phyloP scores from a whole-genome alignment of 2,329 filamentous ascomycete genomes.

The Fusarium ambrosium region DNA sequence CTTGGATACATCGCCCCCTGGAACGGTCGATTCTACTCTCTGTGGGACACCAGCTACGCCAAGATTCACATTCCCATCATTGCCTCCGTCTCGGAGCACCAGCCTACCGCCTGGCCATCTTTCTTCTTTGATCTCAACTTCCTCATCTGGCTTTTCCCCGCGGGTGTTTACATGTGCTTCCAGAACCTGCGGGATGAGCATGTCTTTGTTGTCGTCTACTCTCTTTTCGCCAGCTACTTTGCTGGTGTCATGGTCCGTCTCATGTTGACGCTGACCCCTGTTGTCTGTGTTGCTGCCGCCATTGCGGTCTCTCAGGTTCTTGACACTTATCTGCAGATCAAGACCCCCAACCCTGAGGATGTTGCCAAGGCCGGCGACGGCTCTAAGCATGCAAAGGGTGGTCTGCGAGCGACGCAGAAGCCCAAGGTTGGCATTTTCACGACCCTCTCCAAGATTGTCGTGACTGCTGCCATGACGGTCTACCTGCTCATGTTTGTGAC shows the following conservation, averaged over 20 bases:
- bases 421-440: slow-evolving; percentile 89
- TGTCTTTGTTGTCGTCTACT: slow-evolving; percentile 97
- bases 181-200: slow-evolving; percentile 94
- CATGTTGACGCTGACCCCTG: slow-evolving; percentile 96
- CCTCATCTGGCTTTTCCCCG: slow-evolving; percentile 99
- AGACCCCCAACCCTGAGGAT: slow-evolving; percentile 69
- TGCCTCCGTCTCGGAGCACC: slow-evolving; percentile 99
- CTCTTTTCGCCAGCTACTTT: slow-evolving; percentile 97
- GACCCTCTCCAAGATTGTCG: slow-evolving; percentile 81
- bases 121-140: slow-evolving; percentile 99
- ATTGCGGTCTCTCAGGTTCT: slow-evolving; percentile 89
- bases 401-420: slow-evolving; percentile 77
- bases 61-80: slow-evolving; percentile 99
- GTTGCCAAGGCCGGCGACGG: slow-evolving; percentile 61
- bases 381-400: slow-evolving; percentile 67
- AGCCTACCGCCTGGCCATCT: slow-evolving; percentile 97
- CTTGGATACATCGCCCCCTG: slow-evolving; percentile 95
- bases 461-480: slow-evolving; percentile 78
- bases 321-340: slow-evolving; percentile 82
- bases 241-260: slow-evolving; percentile 99
- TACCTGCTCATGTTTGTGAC: slow-evolving; percentile 95
- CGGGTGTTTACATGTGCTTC: slow-evolving; percentile 98
- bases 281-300: slow-evolving; percentile 94
- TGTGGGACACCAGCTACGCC: slow-evolving; percentile 98
- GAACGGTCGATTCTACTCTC: slow-evolving; percentile 98